Percentiles rank a stretch among this genome's conserved stretches.
Evolutionary conservation across 495 filamentous ascomycete species (phyloP).

Genomic region (Eremomyces bilateralis): DNA sequence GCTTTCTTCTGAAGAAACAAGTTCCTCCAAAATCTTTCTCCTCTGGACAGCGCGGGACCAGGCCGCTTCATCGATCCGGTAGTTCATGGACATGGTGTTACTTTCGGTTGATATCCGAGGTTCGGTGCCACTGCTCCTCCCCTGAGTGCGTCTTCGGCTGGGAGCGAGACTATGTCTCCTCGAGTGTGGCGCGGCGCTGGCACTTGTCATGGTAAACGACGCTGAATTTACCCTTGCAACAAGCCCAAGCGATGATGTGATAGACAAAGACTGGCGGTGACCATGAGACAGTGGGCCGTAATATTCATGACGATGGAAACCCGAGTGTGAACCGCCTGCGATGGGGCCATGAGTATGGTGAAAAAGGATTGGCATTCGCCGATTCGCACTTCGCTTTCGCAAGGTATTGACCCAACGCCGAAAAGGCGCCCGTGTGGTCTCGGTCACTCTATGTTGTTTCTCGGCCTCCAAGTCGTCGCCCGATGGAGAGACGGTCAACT

Average conservation of each 20-base stretch:
- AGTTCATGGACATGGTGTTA: conserved; percentile 26
- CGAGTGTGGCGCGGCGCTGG: conserved; percentile 40
- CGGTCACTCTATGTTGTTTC: no score
- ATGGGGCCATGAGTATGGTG: no score
- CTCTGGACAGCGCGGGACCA: conserved; percentile 49
- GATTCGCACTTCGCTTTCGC: no score
- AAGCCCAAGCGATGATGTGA: conserved; percentile 47
- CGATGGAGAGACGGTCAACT: no score
- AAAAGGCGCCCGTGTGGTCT: no score
- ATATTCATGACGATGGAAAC: no score
- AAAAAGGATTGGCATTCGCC: no score
- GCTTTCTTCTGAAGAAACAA: conserved; percentile 66
- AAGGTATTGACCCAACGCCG: no score
- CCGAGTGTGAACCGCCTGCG: no score
- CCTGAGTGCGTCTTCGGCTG: conserved; percentile 32
- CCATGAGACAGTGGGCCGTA: neutral
- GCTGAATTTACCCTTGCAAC: conserved; percentile 59
- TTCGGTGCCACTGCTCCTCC: conserved; percentile 37
- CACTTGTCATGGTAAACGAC: conserved; percentile 46
- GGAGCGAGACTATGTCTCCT: conserved; percentile 21
- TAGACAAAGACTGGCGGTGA: conserved; percentile 38
- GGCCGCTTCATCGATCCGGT: conserved; percentile 45
- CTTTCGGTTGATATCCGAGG: conserved; percentile 47
- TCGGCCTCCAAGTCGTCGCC: no score
- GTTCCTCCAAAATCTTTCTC: conserved; percentile 57